Base-by-base conservation (phyloP, 345 rosid species). In the Camelina laxa region DNA sequence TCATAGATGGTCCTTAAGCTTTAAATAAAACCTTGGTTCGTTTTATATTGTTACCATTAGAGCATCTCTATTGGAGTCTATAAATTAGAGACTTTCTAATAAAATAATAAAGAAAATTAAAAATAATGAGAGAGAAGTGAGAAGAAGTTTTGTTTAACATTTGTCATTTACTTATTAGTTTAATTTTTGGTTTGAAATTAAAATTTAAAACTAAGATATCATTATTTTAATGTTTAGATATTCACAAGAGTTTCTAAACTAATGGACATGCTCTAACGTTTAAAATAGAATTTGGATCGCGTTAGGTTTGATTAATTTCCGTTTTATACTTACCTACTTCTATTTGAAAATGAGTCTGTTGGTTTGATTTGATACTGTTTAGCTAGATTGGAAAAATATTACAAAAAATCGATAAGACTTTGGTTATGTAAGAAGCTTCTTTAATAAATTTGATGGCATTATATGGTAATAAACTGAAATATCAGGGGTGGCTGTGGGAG, bases 401-500 rank as follows among this genome's bases (percentile, higher is more conserved):
- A 22, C 24, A 22, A 1, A 22, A 44, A 44, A 44, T 39, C 42
- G 0, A 41, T 13, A 41, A 13, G 49, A 44, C 19, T 7, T 55
- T 55, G 60, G 36, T 24, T 55, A 3, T 5, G 15, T 54, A 17
- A 24, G 58, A 53, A 22, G 38, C 6, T 55, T 31, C 3, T 27
- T 6, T 16, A 16, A 47, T 16, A 4, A 47, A 16, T 56, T 33
- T 0, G 7, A 56, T 57, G 61, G 30, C 65, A 11, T 17, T 39
- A 21, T 39, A 21, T 41, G 14, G 33, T 57, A 57, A 69, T 30
- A 42, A 17, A 56, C 2, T 27, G 44, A 2, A 56, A 47, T 6
- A 38, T 55, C 13, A 88, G 92, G 93, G 0, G 84, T 86, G 72
- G 93, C 93, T 2, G 50, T 88, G 75, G 93, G 93, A 27, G 89